phyloP scores from a whole-genome alignment of 164 flowering plant species.

The Nymphaea thermarum region DNA sequence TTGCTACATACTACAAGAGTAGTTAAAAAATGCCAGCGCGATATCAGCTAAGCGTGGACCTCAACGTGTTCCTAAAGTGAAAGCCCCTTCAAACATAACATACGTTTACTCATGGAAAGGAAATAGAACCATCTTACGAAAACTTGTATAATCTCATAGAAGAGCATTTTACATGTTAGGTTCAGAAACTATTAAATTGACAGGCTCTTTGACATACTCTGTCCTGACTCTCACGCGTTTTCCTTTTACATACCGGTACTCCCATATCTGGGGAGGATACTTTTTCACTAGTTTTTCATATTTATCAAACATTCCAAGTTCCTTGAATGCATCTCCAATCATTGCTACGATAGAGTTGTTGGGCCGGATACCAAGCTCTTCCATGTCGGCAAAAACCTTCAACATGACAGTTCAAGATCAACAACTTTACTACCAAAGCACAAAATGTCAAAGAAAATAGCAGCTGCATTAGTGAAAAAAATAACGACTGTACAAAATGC shows the following conservation, averaged over 20 bases:
- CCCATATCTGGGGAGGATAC: constrained; percentile 84
- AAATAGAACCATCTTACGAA: no score
- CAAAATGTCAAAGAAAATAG: not conserved
- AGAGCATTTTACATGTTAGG: not conserved
- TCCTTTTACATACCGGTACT: constrained; percentile 64
- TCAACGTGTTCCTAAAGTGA: no score
- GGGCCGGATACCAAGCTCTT: constrained; percentile 76
- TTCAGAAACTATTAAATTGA: not conserved
- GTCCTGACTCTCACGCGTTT: constrained; percentile 53
- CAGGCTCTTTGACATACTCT: constrained; percentile 12
- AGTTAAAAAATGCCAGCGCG: no score
- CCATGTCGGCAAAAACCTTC: constrained; percentile 93
- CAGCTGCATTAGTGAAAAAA: no score
- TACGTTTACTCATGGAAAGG: no score
- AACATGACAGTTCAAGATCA: not conserved
- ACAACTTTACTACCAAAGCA: not conserved
- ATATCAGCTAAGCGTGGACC: no score
- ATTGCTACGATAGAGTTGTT: constrained; percentile 38
- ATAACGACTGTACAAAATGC: no score
- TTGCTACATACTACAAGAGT: no score
- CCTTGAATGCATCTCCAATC: constrained; percentile 67
- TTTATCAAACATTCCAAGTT: constrained; percentile 76
- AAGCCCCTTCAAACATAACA: no score
- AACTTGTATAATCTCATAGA: not conserved
- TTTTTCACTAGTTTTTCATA: constrained; percentile 53